Evolutionary conservation across 345 rosid genomes (phyloP), one percentile per base, ranked within the genome.

Genomic region (Populus euphratica): DNA sequence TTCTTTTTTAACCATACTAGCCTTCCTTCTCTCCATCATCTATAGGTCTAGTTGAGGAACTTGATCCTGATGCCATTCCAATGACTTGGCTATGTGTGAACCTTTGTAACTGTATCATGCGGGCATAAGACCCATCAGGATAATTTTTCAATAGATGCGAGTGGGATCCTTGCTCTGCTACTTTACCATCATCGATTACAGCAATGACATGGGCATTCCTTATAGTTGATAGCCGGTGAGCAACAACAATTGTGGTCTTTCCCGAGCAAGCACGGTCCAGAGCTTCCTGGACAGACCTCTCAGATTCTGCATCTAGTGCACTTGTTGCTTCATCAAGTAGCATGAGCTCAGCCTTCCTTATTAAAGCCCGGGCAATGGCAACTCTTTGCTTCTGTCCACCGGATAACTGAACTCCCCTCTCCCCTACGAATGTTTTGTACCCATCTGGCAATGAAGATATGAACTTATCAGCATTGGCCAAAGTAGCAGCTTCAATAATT

Each of bases 351-450:
- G 98, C 94, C 80, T 93, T 93, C 77, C 97, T 85, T 29, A 93
- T 86, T 0, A 96, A 85, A 52, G 98, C 97, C 52, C 98, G 87
- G 1, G 98, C 97, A 39, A 92, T 86, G 6, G 95, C 97, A 4
- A 92, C 86, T 78, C 97, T 90, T 80, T 96, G 99, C 85, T 93
- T 96, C 81, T 96, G 97, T 20, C 99, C 98, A n/a, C 99, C 98
- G 0, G 99, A 96, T 39, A 96, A 89, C 70, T 92, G 99, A 52
- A 91, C 92, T 6, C 99, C 99, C 76, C 97, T 84, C 85, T 93
- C 98, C 20, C 99, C 99, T 0, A 92, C 99, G 23, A 72, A 89
- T 4, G 99, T 96, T 63, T 88, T 90, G 86, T 93, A 96, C 8
- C 97, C 98, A 1, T 93, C 92, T 0, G 98, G 99, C 38, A 96